Evolutionary conservation across 2,329 filamentous ascomycete genomes (phyloP).

Genomic region (Sarocladium kiliense): DNA sequence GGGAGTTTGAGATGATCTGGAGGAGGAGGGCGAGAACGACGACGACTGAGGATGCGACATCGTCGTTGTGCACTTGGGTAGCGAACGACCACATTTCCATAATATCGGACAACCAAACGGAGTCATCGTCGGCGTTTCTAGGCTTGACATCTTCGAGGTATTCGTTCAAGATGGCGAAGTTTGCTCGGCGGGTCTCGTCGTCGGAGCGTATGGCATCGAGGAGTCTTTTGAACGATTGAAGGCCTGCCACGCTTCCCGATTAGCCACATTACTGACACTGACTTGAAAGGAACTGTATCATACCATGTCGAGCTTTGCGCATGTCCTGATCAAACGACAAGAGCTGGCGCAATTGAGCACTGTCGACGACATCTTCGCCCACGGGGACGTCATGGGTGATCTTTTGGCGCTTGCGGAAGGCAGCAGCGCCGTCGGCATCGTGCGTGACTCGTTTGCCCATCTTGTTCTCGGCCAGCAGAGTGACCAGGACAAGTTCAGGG

Average conservation of each 20-base stretch:
- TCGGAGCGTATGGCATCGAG: constrained; percentile 60
- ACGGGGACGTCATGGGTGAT: constrained; percentile 49
- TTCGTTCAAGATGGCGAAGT: constrained; percentile 57
- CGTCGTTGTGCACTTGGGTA: constrained; percentile 72
- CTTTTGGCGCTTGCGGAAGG: constrained; percentile 49
- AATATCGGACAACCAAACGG: constrained; percentile 68
- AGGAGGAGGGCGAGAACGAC: constrained; percentile 79
- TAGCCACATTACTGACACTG: constrained; percentile 3
- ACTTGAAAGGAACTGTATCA: neutral
- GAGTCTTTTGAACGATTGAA: constrained; percentile 65
- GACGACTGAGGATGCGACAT: constrained; percentile 72
- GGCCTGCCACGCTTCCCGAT: constrained; percentile 35
- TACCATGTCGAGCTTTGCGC: constrained; percentile 61
- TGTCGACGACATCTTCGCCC: constrained; percentile 56
- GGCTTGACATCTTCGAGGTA: constrained; percentile 59
- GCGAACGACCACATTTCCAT: constrained; percentile 88
- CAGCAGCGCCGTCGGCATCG: constrained; percentile 33
- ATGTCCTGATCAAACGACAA: constrained; percentile 68
- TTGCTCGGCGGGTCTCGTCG: constrained; percentile 34
- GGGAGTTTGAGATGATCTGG: constrained; percentile 66
- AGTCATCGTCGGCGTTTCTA: constrained; percentile 34
- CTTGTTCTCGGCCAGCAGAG: neutral
- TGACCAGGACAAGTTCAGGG: neutral
- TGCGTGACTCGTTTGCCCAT: constrained; percentile 42
- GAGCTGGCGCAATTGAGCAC: constrained; percentile 62